Conservation (phyloP, 345 rosid species). For the Hibiscus tridactylites region DNA sequence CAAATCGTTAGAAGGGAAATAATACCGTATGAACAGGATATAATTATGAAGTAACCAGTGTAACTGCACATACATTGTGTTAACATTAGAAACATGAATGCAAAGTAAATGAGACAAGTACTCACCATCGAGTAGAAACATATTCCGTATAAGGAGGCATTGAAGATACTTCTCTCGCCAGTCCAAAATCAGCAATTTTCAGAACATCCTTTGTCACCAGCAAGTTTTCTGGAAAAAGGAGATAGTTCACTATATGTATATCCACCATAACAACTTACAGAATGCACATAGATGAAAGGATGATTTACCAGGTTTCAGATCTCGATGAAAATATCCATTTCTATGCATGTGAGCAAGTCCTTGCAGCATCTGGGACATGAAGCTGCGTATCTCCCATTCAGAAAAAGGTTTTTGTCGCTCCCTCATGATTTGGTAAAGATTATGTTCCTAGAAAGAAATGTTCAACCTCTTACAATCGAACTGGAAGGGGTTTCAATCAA, state of each 20-base stretch:
- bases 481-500: not conserved
- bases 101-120: conserved; percentile 1
- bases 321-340: conserved; percentile 86
- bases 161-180: conserved; percentile 89
- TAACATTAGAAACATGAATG: not conserved
- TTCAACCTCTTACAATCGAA: conserved; percentile 5
- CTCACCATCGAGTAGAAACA: conserved; percentile 91
- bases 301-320: conserved; percentile 74
- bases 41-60: not conserved
- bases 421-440: conserved; percentile 78
- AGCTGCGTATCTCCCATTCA: conserved; percentile 64
- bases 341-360: conserved; percentile 90
- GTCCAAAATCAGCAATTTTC: conserved; percentile 94
- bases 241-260: conserved; percentile 3
- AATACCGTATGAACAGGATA: not conserved
- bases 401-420: conserved; percentile 57
- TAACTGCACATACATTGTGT: not conserved
- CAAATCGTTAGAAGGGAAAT: not conserved
- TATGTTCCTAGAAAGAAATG: conserved; percentile 48
- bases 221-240: conserved; percentile 53
- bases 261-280: not conserved
- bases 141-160: conserved; percentile 94
- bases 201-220: conserved; percentile 71
- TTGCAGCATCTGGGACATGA: conserved; percentile 76
- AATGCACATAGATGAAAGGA: not conserved